These are phyloP conservation scores for Emergomyces pasteurianus DNA, from an alignment of 2,329 filamentous ascomycete genomes.

Conservation along the genomic window DNA sequence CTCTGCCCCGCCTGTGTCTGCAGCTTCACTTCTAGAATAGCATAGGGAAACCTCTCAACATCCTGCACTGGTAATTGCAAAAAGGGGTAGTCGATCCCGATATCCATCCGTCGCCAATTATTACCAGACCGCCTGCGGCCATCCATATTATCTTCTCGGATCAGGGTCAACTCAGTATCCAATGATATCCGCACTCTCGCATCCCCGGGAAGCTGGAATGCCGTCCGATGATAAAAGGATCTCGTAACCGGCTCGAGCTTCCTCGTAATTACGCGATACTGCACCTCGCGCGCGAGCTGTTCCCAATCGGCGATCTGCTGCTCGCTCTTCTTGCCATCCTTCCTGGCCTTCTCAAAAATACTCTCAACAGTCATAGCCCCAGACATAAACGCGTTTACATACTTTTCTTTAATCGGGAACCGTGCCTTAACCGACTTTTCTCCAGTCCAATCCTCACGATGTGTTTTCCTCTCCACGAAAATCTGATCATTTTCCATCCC, in stretches of 20 bases:
- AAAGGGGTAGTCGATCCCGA: constrained; percentile 93
- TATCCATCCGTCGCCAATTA: constrained; percentile 96
- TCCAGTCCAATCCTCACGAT: constrained; percentile 97
- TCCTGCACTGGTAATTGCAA: constrained; percentile 75
- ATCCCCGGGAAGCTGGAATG: constrained; percentile 93
- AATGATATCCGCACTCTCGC: constrained; percentile 92
- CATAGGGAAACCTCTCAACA: constrained; percentile 86
- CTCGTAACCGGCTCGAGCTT: constrained; percentile 80
- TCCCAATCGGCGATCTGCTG: constrained; percentile 85
- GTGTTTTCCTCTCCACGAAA: constrained; percentile 94
- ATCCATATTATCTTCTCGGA: constrained; percentile 88
- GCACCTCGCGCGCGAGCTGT: constrained; percentile 78
- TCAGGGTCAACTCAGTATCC: constrained; percentile 91
- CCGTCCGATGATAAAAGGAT: constrained; percentile 96
- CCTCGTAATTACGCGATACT: constrained; percentile 83
- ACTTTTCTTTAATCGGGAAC: constrained; percentile 92
- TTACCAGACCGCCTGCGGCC: constrained; percentile 62
- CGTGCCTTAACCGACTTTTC: constrained; percentile 98
- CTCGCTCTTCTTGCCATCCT: constrained; percentile 85
- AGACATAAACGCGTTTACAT: constrained; percentile 79
- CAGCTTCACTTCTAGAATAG: constrained; percentile 91
- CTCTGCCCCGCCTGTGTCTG: constrained; percentile 94
- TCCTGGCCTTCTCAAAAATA: constrained; percentile 93
- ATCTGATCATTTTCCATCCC: constrained; percentile 92
- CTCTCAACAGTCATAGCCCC: constrained; percentile 75